phyloP scores from a whole-genome alignment of 2,329 filamentous ascomycete genomes.

The Neopestalotiopsis sp. region DNA sequence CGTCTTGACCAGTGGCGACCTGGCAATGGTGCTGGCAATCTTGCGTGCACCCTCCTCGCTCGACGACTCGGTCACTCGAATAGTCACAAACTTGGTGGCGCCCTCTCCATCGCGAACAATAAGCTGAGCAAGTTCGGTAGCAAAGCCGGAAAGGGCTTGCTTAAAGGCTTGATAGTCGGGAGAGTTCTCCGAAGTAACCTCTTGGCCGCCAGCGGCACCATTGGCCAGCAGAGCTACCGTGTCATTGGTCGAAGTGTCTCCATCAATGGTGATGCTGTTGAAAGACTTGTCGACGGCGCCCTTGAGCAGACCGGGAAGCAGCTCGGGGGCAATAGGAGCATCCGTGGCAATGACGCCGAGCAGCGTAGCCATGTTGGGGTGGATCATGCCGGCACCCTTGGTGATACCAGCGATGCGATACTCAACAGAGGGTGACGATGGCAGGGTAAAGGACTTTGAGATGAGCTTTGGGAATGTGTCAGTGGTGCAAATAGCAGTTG shows the following conservation, averaged over 20 bases:
- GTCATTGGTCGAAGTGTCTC: constrained; percentile 97
- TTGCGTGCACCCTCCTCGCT: constrained; percentile 74
- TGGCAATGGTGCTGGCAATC: constrained; percentile 86
- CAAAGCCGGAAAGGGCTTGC: constrained; percentile 74
- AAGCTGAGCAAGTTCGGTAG: constrained; percentile 85
- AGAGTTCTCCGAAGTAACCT: constrained; percentile 59
- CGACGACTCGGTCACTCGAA: constrained; percentile 77
- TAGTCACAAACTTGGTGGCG: constrained; percentile 96
- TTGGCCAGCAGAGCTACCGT: constrained; percentile 95
- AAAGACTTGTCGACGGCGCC: constrained; percentile 83
- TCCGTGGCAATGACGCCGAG: constrained; percentile 93
- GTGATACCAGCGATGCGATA: constrained; percentile 94
- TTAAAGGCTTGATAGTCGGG: constrained; percentile 75
- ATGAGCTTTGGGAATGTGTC: constrained; percentile 98
- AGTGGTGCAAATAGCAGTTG: constrained; percentile 94
- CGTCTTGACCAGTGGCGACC: constrained; percentile 94
- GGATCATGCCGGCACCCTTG: constrained; percentile 98
- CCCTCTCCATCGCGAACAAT: constrained; percentile 96
- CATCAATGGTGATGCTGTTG: constrained; percentile 96
- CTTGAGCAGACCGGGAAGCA: constrained; percentile 73
- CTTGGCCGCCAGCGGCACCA: constrained; percentile 79
- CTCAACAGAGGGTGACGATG: constrained; percentile 74
- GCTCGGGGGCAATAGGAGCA: constrained; percentile 72
- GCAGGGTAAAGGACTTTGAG: constrained; percentile 82
- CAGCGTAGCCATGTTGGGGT: constrained; percentile 97